Evolutionary conservation across 2,329 filamentous ascomycete genomes (phyloP).

Genomic region (Zymoseptoria passerinii): DNA sequence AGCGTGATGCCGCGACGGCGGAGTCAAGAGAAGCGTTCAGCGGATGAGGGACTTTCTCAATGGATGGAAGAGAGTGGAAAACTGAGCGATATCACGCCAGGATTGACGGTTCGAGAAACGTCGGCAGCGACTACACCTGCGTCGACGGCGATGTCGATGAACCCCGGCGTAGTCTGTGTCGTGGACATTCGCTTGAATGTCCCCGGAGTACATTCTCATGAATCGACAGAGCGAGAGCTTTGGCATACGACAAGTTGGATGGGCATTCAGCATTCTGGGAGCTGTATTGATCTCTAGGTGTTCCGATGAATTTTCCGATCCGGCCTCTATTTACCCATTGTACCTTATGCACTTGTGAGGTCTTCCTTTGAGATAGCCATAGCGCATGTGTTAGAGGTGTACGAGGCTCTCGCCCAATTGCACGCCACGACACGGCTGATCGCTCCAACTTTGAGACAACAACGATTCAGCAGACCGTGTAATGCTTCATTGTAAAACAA

Average conservation of each 20-base stretch:
- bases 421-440: not conserved
- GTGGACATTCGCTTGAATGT: too few species aligned
- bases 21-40: not conserved
- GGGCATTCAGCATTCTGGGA: too few species aligned
- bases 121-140: not conserved
- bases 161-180: not conserved
- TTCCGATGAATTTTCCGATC: too few species aligned
- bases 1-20: not conserved
- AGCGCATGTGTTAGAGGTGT: not conserved
- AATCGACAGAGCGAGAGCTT: too few species aligned
- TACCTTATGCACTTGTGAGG: too few species aligned
- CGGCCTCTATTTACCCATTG: too few species aligned
- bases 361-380: not conserved
- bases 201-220: too few species aligned
- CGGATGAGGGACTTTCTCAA: not conserved
- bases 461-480: not conserved
- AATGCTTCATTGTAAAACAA: not conserved
- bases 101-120: not conserved
- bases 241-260: too few species aligned
- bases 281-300: too few species aligned
- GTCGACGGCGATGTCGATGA: not conserved
- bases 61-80: not conserved
- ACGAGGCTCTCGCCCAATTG: not conserved
- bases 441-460: not conserved
- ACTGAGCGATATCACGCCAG: not conserved